phyloP scores from a whole-genome alignment of 1,284 basidiomycete genomes.

The Melampsora abietis-canadensis region DNA sequence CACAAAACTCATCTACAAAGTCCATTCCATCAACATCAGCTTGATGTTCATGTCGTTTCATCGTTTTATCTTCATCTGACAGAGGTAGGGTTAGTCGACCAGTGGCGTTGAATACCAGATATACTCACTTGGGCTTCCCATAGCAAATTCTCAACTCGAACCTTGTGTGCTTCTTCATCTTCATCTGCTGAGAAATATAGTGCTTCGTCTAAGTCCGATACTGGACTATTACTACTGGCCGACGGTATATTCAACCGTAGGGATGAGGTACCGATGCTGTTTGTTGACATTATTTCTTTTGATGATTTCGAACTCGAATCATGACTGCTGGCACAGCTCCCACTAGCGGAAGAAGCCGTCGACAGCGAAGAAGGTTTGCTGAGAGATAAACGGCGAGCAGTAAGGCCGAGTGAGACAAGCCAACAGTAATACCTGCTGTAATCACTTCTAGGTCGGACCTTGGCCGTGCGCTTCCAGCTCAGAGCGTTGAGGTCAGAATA shows the following conservation, averaged over 20 bases:
- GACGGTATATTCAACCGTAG: neutral
- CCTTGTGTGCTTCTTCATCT: neutral
- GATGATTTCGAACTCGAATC: neutral
- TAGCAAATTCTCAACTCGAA: neutral
- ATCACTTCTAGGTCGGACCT: neutral
- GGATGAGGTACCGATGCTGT: neutral
- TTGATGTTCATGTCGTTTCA: neutral
- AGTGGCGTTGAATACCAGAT: neutral
- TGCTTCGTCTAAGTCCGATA: neutral
- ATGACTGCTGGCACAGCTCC: neutral
- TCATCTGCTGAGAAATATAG: neutral
- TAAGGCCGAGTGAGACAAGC: conserved; percentile 8
- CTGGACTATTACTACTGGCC: neutral
- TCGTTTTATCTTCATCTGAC: neutral
- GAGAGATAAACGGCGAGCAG: neutral
- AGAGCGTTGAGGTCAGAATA: conserved; percentile 1
- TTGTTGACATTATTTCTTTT: neutral
- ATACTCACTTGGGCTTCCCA: neutral
- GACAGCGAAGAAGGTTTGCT: neutral
- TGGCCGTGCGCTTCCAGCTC: neutral
- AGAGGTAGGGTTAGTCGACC: neutral
- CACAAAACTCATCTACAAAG: neutral
- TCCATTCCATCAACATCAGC: neutral
- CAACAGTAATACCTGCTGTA: neutral
- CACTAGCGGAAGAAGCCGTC: neutral